A percentile compares a stretch with the other conserved stretches of the same genome.
Conservation (phyloP, 2,329 filamentous ascomycete genomes). For the Thielaviopsis musarum region DNA sequence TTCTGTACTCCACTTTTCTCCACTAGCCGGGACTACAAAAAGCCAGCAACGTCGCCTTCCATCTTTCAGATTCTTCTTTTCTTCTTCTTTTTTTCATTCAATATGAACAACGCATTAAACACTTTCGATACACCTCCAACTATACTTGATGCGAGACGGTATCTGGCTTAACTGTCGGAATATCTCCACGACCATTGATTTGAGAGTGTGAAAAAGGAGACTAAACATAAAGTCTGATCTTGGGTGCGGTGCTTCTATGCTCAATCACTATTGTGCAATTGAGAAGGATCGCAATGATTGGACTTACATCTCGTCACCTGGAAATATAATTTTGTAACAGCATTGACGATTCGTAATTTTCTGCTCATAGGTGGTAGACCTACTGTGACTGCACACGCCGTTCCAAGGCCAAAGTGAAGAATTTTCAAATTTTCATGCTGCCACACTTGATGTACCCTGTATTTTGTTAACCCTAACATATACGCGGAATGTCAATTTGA, state of each 20-base stretch:
- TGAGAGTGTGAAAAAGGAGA: conserved; percentile 35
- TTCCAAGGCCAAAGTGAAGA: too few species aligned
- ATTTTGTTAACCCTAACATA: too few species aligned
- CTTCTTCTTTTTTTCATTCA: conserved; percentile 18
- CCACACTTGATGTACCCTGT: too few species aligned
- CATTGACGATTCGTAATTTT: too few species aligned
- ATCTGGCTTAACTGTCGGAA: conserved; percentile 15
- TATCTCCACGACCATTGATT: conserved; percentile 32
- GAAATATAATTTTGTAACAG: neutral
- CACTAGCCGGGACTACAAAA: neutral
- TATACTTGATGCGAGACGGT: conserved; percentile 29
- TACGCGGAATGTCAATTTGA: too few species aligned
- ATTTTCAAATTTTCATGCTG: too few species aligned
- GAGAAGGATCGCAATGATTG: conserved; percentile 44
- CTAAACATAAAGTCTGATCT: conserved; percentile 35
- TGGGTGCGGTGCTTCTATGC: conserved; percentile 40
- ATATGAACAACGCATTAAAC: conserved; percentile 31
- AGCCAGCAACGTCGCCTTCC: neutral
- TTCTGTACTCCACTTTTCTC: neutral
- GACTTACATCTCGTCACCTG: conserved; percentile 28
- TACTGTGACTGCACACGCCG: too few species aligned
- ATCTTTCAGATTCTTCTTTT: conserved; percentile 14
- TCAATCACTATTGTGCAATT: conserved; percentile 20
- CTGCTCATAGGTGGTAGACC: too few species aligned
- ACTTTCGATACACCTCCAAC: conserved; percentile 25